Evolutionary conservation across 1,284 basidiomycete genomes (phyloP).

Genomic region (Abortiporus biennis): DNA sequence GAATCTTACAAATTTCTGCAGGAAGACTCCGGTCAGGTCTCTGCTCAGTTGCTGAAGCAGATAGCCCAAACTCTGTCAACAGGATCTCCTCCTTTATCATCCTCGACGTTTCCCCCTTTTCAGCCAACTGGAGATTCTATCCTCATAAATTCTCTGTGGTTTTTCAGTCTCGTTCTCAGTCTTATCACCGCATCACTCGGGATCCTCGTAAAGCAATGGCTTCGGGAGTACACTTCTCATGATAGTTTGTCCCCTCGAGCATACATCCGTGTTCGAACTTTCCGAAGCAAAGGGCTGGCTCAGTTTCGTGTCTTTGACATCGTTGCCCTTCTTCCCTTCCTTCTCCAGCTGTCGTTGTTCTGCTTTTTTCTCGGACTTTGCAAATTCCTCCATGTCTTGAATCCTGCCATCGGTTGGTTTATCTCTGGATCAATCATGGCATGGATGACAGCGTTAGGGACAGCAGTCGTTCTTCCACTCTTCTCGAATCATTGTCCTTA

Average conservation of each 20-base stretch:
- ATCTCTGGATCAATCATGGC: constrained; percentile 24
- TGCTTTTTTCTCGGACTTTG: constrained; percentile 34
- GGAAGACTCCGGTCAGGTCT: no score
- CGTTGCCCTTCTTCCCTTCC: constrained; percentile 32
- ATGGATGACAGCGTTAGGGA: constrained; percentile 7
- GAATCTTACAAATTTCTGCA: no score
- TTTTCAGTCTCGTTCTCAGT: constrained; percentile 21
- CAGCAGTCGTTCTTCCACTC: background rate
- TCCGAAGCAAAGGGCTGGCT: constrained; percentile 29
- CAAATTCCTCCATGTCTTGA: constrained; percentile 29
- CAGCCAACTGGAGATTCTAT: no score
- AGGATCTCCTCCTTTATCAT: no score
- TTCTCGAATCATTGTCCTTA: constrained; percentile 1
- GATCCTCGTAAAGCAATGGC: constrained; percentile 15
- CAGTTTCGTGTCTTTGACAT: constrained; percentile 29
- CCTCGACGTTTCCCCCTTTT: no score
- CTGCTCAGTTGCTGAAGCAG: no score
- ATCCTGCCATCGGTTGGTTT: constrained; percentile 24
- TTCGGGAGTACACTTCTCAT: constrained; percentile 20
- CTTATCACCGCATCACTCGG: constrained; percentile 19
- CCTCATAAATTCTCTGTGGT: constrained; percentile 31
- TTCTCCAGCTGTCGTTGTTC: constrained; percentile 34
- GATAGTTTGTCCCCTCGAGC: constrained; percentile 28
- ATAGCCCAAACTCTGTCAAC: no score
- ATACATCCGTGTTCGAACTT: constrained; percentile 30